phyloP scores from a whole-genome alignment of 1,139 yeast genomes.

The Suhomyces choctaworum region DNA sequence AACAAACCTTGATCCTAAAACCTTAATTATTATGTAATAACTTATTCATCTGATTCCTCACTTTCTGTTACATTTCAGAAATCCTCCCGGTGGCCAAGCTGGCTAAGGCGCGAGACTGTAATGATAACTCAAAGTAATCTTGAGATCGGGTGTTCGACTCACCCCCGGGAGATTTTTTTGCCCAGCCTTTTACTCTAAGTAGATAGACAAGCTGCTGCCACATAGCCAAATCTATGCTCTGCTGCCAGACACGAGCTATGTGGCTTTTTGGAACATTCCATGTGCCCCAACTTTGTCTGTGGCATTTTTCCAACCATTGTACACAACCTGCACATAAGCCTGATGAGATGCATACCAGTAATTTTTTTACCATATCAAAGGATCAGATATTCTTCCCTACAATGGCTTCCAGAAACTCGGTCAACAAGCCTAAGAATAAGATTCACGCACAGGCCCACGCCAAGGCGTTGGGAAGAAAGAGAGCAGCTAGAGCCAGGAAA shows the following conservation, averaged over 20 bases:
- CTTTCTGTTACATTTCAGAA: constrained; percentile 1
- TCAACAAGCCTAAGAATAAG: constrained; percentile 76
- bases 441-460: constrained; percentile 56
- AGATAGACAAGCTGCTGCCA: too few relatives aligned
- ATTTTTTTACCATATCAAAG: constrained; percentile 8
- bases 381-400: constrained; percentile 1
- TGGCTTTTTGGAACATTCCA: too few relatives aligned
- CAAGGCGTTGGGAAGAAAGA: constrained; percentile 53
- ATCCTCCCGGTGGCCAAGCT: constrained; percentile 74
- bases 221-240: too few relatives aligned
- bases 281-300: too few relatives aligned
- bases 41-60: too few relatives aligned
- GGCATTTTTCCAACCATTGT: too few relatives aligned
- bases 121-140: constrained; percentile 51
- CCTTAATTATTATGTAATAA: too few relatives aligned
- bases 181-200: constrained; percentile 4
- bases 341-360: constrained; percentile 10
- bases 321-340: constrained; percentile 6
- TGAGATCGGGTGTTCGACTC: constrained; percentile 87
- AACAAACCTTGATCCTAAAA: too few relatives aligned
- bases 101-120: constrained; percentile 85
- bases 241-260: too few relatives aligned
- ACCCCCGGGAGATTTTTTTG: constrained; percentile 70
- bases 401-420: constrained; percentile 80
- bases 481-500: constrained; percentile 53